Evolutionary conservation across 306 rosid species (phyloP).

Genomic region (Cyamopsis tetragonoloba): DNA sequence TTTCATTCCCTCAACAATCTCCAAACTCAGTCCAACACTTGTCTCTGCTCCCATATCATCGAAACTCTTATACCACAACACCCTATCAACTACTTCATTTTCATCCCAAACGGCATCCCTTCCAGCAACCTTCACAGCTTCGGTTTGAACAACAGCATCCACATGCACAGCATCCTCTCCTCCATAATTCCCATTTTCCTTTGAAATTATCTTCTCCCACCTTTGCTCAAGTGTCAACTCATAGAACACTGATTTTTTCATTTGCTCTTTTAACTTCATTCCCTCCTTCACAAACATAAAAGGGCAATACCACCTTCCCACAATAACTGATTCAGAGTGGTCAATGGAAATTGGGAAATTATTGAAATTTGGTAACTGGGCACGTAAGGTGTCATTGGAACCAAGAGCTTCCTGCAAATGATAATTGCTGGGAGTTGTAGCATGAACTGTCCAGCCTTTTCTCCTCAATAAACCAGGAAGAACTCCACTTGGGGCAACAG

Average conservation of each 20-base stretch:
- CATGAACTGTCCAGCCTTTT: conserved; percentile 23
- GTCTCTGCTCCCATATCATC: conserved; percentile 6
- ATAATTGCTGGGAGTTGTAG: conserved; percentile 2
- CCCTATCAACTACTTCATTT: background rate
- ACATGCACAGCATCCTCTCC: conserved; percentile 1
- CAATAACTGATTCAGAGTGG: conserved; percentile 20
- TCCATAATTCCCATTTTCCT: background rate
- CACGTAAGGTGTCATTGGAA: conserved; percentile 26
- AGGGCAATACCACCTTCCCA: conserved; percentile 62
- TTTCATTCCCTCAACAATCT: conserved; percentile 45
- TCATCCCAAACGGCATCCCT: conserved; percentile 22
- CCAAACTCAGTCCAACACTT: conserved; percentile 35
- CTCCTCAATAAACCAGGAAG: conserved; percentile 28
- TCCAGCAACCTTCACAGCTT: conserved; percentile 27
- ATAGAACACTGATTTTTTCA: conserved; percentile 38
- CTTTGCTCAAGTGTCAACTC: conserved; percentile 50
- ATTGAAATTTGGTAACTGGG: conserved; percentile 34
- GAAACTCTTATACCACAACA: conserved; percentile 36
- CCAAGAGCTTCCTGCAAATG: conserved; percentile 40
- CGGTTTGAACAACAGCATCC: conserved; percentile 36
- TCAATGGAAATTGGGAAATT: conserved; percentile 11
- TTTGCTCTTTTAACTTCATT: conserved; percentile 15
- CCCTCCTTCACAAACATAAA: conserved; percentile 46
- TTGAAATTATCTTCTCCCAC: conserved; percentile 40
- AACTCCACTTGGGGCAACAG: conserved; percentile 36